phyloP scores from a whole-genome alignment of 2,329 filamentous ascomycete species.

The Neofusicoccum sp. region DNA sequence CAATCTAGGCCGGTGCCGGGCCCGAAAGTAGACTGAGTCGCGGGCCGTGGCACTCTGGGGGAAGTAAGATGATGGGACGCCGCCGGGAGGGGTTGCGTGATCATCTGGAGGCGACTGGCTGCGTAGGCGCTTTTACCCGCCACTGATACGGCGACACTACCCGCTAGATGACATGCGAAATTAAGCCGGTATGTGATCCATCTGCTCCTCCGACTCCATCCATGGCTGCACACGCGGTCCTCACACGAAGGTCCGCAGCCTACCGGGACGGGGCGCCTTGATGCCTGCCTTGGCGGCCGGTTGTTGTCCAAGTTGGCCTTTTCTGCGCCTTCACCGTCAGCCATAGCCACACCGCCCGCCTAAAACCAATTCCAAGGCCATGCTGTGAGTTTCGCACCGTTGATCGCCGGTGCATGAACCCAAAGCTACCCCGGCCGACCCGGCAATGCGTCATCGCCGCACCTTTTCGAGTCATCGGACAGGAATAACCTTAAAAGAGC shows the following conservation, averaged over 20 bases:
- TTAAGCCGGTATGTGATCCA: slow-evolving; percentile 14
- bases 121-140: not conserved
- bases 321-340: not conserved
- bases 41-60: not conserved
- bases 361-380: not conserved
- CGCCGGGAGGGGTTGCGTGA: not conserved
- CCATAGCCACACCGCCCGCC: not conserved
- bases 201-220: not conserved
- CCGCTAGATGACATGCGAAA: not conserved
- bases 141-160: not conserved
- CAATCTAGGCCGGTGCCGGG: not conserved
- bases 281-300: not conserved
- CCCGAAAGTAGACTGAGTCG: not conserved
- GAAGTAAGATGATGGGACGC: not conserved
- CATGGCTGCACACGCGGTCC: not conserved
- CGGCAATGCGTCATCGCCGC: slow-evolving; percentile 9
- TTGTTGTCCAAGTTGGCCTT: not conserved
- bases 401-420: not conserved
- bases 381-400: not conserved
- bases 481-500: slow-evolving; percentile 10
- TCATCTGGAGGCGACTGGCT: not conserved
- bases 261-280: too few relatives aligned
- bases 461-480: not conserved
- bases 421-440: not conserved
- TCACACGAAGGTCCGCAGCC: too few relatives aligned